These are phyloP conservation scores for Russula virescens DNA, from an alignment of 768 basidiomycete species.

Conservation along the genomic window DNA sequence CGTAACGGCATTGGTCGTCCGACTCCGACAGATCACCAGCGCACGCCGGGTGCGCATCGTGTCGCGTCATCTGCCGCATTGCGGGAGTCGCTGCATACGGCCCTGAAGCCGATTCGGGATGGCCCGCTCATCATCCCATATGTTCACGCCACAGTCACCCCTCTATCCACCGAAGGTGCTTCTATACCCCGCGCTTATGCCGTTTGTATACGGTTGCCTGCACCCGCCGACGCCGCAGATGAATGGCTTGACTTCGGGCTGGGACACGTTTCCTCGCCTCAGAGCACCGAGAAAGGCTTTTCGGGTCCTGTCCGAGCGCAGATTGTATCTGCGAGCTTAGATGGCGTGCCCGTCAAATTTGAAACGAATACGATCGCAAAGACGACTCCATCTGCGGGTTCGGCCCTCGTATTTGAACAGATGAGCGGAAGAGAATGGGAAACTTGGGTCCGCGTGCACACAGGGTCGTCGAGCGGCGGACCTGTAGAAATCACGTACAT, in stretches of 20 bases:
- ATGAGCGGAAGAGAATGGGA: conserved; percentile 55
- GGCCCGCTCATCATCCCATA: conserved; percentile 59
- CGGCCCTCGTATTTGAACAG: conserved; percentile 44
- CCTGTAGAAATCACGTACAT: conserved; percentile 61
- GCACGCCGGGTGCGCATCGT: conserved; percentile 26
- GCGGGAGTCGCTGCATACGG: conserved; percentile 28
- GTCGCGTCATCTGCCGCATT: conserved; percentile 26
- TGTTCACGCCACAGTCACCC: conserved; percentile 49
- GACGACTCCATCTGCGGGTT: conserved; percentile 31
- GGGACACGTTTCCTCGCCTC: conserved; percentile 36
- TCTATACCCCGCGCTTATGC: conserved; percentile 46
- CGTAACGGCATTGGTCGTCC: conserved; percentile 23
- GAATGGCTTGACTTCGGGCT: conserved; percentile 77
- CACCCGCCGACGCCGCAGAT: conserved; percentile 52
- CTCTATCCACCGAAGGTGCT: conserved; percentile 32
- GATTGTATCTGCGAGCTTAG: conserved; percentile 54
- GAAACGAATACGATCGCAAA: conserved; percentile 45
- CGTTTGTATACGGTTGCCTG: conserved; percentile 51
- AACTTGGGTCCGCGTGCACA: conserved; percentile 57
- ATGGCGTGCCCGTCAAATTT: conserved; percentile 58
- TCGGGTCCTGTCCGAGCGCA: conserved; percentile 41
- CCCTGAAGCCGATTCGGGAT: conserved; percentile 40
- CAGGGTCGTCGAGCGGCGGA: conserved; percentile 47
- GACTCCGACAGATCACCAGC: conserved; percentile 25
- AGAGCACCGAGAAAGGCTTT: conserved; percentile 25